Base-by-base conservation (phyloP, 176 grass and related monocot species). In the Pharus latifolius region DNA sequence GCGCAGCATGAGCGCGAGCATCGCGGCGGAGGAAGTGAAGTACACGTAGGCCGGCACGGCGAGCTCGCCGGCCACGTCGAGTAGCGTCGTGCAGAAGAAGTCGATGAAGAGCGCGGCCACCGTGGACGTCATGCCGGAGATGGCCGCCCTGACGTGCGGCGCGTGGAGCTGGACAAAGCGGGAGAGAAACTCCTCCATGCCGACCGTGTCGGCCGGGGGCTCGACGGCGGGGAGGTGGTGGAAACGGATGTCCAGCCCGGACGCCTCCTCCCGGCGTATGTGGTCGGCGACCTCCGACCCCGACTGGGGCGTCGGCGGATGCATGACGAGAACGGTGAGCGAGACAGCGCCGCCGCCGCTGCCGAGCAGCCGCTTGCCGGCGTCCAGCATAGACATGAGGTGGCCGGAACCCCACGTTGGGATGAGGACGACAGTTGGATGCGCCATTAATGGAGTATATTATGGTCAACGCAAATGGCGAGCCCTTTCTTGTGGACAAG, bases 331-430 rank as follows among this genome's bases (percentile, higher is more conserved):
- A 22, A 85, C 55, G 16, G 73, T 72, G 38, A 82, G 2, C 11
- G 78, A 85, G 5, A 67, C 40, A 6, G 53, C 44, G 49, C 59
- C 47, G 28, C 16, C 41, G 35, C 47, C 30, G 60, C 6, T 17
- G 9, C 17, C 49, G 2, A 89, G 28, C 56, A 89, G 59, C 29
- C 63, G 58, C 72, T 91, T 83, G 31, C 67, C 61, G 44, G 65
- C 35, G 14, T 75, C 74, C 35, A 91, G 2, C 83, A 83, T 79
- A 62, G 87, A 65, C 37, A 76, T 63, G 42, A 91, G 43, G 68
- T 91, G 88, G 32, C 88, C 78, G 17, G 63, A 33, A 2, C 2
- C 49, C 34, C 45, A 82, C 1, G 9, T 20, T 1, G 77, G 56
- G 2, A 86, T 1, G 55, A 86, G 33, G 28, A 74, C 71, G 19